Base-by-base conservation (phyloP, 306 rosid genomes). In the Quercus aquifolioides region DNA sequence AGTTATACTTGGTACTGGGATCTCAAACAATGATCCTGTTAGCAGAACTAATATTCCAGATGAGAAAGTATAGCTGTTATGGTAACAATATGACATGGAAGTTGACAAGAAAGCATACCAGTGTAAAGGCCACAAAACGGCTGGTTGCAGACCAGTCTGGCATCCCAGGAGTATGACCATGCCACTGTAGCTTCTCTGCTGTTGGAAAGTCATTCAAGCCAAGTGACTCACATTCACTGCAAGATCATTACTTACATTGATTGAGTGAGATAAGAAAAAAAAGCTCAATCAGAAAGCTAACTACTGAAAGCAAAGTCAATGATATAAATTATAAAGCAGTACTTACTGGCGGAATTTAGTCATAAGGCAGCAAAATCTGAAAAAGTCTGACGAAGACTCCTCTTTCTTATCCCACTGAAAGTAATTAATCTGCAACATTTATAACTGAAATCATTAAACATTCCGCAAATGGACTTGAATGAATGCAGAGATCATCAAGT, bases 331-430 rank as follows among this genome's bases (percentile, higher is more conserved):
- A 23, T 23, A 52, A 41, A 69, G 74, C 17, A 35, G 74, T 38
- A 69, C 90, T 80, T 84, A 91, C 99, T 30, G 82, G 81, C 96
- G 94, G 85, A 95, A 95, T 75, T 85, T 85, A 30, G 92, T 90
- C 88, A 90, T 69, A 78, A 93, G 96, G 84, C 87, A 46, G 88
- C 97, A 95, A 82, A 95, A 95, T 83, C 98, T 91, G 81, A 86
- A 92, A 71, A 91, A 91, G 82, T 91, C 97, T 38, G 88, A 86
- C 7, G 92, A 85, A 25, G 91, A 89, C 57, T 88, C 92, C 84
- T 90, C 98, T 84, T 85, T 91, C 89, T 90, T 89, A 80, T 95
- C 99, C 99, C 99, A 95, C 55, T 57, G 86, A 82, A 95, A 92
- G 85, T 95, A 95, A 84, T 91, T 95, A 75, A 89, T 84, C 99